These are phyloP conservation scores for Kuraishia floccosa DNA, from an alignment of 805 yeast genomes.

Conservation along the genomic window DNA sequence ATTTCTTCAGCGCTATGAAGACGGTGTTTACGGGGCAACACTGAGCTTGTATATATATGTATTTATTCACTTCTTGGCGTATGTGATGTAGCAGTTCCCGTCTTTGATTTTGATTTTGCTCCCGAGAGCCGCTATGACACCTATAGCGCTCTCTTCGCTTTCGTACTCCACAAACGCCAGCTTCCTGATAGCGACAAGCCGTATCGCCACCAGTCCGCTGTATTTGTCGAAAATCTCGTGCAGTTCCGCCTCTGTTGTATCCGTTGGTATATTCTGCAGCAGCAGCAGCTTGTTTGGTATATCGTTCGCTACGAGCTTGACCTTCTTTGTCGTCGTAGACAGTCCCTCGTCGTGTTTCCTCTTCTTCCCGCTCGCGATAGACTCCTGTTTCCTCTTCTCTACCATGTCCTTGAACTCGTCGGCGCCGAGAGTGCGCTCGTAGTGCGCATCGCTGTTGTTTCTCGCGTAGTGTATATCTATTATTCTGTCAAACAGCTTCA, in stretches of 20 bases:
- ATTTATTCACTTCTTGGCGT: constrained; percentile 17
- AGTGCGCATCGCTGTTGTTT: constrained; percentile 28
- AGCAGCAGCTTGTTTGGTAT: constrained; percentile 64
- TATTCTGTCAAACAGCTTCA: constrained; percentile 32
- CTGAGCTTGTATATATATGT: no score
- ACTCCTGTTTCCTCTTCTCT: constrained; percentile 2
- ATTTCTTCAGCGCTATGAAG: constrained; percentile 51
- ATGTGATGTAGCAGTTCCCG: constrained; percentile 13
- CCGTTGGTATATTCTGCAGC: constrained; percentile 50
- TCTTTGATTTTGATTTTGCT: constrained; percentile 8
- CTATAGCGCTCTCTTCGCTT: constrained; percentile 33
- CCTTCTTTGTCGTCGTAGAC: constrained; percentile 4
- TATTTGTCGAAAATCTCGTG: constrained; percentile 31
- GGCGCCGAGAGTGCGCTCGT: constrained; percentile 8
- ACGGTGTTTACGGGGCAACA: constrained; percentile 71
- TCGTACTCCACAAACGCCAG: constrained; percentile 79
- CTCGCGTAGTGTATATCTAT: constrained; percentile 33
- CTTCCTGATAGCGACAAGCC: constrained; percentile 54
- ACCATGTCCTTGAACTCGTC: constrained; percentile 4
- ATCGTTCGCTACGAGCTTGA: constrained; percentile 7
- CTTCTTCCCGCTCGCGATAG: background rate
- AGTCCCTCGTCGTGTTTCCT: background rate
- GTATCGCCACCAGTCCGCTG: constrained; percentile 55
- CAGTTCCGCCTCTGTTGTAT: constrained; percentile 27
- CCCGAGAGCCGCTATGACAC: constrained; percentile 13